Conservation (phyloP, 768 basidiomycete genomes). For the Tulasnella sp. region DNA sequence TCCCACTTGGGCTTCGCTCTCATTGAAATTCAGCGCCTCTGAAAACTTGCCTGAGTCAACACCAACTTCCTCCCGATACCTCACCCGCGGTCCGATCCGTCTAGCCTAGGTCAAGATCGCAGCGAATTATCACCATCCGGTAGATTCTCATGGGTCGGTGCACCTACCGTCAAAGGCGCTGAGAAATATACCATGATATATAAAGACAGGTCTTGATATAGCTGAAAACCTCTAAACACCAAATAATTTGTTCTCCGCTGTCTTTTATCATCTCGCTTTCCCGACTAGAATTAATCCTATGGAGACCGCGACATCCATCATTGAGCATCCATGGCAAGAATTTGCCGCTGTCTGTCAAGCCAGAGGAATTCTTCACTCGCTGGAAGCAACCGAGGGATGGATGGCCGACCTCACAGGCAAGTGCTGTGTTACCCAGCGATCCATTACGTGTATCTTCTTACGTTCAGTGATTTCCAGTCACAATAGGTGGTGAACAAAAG, state of each 20-base stretch:
- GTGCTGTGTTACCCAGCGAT: neutral
- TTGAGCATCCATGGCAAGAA: neutral
- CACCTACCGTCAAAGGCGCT: neutral
- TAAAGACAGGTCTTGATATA: neutral
- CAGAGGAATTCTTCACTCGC: neutral
- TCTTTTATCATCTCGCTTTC: neutral
- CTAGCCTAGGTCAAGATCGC: too few species aligned
- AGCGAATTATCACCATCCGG: too few species aligned
- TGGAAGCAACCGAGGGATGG: neutral
- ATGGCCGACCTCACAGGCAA: neutral
- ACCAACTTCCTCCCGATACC: neutral
- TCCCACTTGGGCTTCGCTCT: neutral
- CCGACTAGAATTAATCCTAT: neutral
- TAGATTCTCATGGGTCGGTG: too few species aligned
- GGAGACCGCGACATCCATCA: neutral
- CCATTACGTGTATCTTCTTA: neutral
- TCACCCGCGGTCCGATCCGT: too few species aligned
- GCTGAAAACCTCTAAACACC: neutral
- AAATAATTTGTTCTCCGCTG: neutral
- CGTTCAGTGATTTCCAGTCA: neutral
- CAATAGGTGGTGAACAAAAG: neutral
- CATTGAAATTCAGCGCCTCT: neutral
- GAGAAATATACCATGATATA: neutral
- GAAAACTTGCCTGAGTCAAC: neutral
- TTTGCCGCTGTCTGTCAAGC: neutral